These are phyloP conservation scores for Carex pumila DNA, from an alignment of 176 grass and related monocot species.

Conservation along the genomic window DNA sequence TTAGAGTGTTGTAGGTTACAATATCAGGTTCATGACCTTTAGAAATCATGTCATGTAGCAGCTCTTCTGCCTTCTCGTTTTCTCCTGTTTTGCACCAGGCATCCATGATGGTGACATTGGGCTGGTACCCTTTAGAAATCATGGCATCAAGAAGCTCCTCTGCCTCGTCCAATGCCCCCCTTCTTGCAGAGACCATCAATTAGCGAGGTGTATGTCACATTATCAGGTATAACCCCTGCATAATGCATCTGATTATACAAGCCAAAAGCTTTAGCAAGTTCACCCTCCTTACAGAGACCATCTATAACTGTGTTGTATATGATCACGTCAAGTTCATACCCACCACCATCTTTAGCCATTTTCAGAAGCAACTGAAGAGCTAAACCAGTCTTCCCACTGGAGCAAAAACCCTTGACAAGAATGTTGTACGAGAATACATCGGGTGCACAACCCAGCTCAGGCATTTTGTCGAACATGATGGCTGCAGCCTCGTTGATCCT, in stretches of 20 bases:
- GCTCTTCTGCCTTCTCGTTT: not conserved
- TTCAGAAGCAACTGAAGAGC: not conserved
- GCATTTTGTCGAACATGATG: conserved; percentile 26
- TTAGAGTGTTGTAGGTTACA: not conserved
- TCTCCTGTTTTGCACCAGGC: not conserved
- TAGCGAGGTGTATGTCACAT: not conserved
- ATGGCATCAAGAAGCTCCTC: not conserved
- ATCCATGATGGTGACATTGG: not conserved
- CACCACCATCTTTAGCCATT: not conserved
- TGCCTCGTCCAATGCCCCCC: not conserved
- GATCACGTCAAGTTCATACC: not conserved
- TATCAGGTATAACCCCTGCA: not conserved
- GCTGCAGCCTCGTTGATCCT: not conserved
- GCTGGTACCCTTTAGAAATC: not conserved
- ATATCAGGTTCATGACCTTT: not conserved
- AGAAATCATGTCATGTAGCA: not conserved
- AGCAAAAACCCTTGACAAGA: conserved; percentile 13
- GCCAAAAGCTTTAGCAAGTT: not conserved
- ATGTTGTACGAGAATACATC: not conserved
- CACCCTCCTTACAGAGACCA: conserved; percentile 12
- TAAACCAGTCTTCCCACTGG: not conserved
- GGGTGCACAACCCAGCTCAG: conserved; percentile 14
- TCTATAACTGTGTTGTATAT: not conserved
- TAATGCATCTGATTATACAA: conserved; percentile 16
- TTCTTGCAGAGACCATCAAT: not conserved